Evolutionary conservation across 1,284 basidiomycete species (phyloP), one percentile per base, ranked within the genome.

Genomic region (Takashimella koratensis): DNA sequence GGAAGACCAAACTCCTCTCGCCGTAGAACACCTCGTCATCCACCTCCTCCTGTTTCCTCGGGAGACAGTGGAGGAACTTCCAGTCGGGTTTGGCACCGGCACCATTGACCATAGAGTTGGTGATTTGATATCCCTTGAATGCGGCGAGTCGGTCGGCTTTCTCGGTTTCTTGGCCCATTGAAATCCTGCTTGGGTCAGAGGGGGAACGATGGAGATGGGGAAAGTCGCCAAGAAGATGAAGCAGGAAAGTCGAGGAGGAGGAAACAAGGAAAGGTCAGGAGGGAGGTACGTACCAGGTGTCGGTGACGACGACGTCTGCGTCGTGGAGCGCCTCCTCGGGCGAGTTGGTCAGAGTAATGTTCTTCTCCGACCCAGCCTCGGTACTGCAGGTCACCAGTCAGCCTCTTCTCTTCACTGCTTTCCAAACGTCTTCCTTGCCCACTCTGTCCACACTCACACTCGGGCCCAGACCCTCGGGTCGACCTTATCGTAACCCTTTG

Each of bases 141-240:
- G 92, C 93, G 51, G 84, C 79, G 46, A 97, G 76, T 27, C 95
- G 86, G 66, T 91, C 85, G n/a, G 80, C 87, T 66, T 94, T 93
- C 74, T 97, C 91, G 1, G 86, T 87, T 76, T 98, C 96, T 77
- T 97, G 93, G 24, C 95, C 96, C 95, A 98, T 98, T 3, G 91
- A 95, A 66, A 98, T 93, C 90, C 89, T 91, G 65, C n/a, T n/a
- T n/a, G n/a, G n/a, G n/a, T n/a, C n/a, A 20, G 16, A 36, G 30
- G 30, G 8, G 8, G 30, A 36, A 8, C 30, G 30, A 8, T 36
- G 16, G 30, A 8, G 30, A 36, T n/a, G n/a, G n/a, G n/a, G n/a
- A n/a, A n/a, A n/a, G n/a, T n/a, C n/a, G n/a, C n/a, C n/a, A n/a
- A n/a, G n/a, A n/a, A n/a, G n/a, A n/a, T n/a, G n/a, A n/a, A n/a